Conservation (phyloP, 148 eudicot species). For the Rheum nobile region DNA sequence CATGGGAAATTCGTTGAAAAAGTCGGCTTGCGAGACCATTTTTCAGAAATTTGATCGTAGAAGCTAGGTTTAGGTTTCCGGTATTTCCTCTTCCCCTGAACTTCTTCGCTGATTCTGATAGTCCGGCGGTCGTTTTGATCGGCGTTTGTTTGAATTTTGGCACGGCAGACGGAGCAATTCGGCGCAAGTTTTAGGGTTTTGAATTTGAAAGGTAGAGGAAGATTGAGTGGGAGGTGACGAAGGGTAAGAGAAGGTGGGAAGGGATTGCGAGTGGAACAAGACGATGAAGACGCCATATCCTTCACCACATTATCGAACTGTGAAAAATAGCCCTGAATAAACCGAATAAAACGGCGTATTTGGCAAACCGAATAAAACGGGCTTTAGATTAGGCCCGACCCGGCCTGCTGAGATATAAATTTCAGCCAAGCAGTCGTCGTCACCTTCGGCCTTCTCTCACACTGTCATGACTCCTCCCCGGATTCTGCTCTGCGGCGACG, state of each 20-base stretch:
- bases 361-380: neutral
- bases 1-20: slow-evolving; percentile 53
- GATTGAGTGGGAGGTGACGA: slow-evolving; percentile 14
- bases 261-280: slow-evolving; percentile 13
- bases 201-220: slow-evolving; percentile 6
- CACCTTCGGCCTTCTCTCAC: neutral
- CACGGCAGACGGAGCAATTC: slow-evolving; percentile 16
- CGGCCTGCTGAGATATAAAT: neutral
- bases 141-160: slow-evolving; percentile 22
- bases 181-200: slow-evolving; percentile 29
- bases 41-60: slow-evolving; percentile 58
- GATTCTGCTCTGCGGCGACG: slow-evolving; percentile 82
- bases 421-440: neutral
- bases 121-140: slow-evolving; percentile 2
- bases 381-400: neutral
- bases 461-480: slow-evolving; percentile 57
- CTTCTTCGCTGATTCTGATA: slow-evolving; percentile 6
- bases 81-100: slow-evolving; percentile 24
- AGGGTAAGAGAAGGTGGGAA: slow-evolving; percentile 7
- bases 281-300: slow-evolving; percentile 18
- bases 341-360: neutral
- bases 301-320: slow-evolving; percentile 11
- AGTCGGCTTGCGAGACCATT: slow-evolving; percentile 63
- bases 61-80: slow-evolving; percentile 81
- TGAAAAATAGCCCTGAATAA: neutral